Evolutionary conservation across 139 green algal species (phyloP).

Genomic region (Picochlorum costavermella): DNA sequence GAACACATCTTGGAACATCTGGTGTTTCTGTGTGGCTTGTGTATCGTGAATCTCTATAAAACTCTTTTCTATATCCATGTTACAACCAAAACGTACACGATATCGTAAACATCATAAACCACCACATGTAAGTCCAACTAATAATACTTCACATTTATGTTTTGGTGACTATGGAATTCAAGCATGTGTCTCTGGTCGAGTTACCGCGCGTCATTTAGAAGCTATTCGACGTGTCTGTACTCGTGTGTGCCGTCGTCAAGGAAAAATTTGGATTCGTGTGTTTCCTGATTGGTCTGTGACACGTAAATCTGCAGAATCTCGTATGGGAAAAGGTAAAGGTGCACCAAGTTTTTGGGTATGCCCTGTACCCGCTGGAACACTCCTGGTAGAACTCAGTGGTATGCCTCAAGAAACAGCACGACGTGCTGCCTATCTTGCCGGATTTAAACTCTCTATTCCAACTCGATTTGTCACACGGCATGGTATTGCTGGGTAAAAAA

Average conservation of each 20-base stretch:
- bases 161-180: constrained; percentile 35
- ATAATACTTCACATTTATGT: constrained; percentile 21
- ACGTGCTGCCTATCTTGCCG: constrained; percentile 28
- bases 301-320: constrained; percentile 43
- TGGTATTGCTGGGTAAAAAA: constrained; percentile 18
- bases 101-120: constrained; percentile 50
- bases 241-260: constrained; percentile 40
- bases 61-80: constrained; percentile 56
- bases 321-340: constrained; percentile 61
- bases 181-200: constrained; percentile 30
- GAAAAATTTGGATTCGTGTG: constrained; percentile 50
- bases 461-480: constrained; percentile 11
- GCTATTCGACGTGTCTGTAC: constrained; percentile 41
- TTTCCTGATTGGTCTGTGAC: constrained; percentile 50
- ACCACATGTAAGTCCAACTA: constrained; percentile 10
- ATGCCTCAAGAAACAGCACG: constrained; percentile 32
- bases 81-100: constrained; percentile 48
- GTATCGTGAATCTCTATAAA: constrained; percentile 2
- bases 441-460: constrained; percentile 22
- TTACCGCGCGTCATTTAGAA: constrained; percentile 41
- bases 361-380: constrained; percentile 37
- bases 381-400: constrained; percentile 57
- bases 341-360: constrained; percentile 40
- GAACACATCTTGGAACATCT: constrained; percentile 17
- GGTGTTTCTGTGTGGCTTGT: constrained; percentile 8